Evolutionary conservation across 371 early-diverging fungal genomes (phyloP).

Genomic region (Vairimorpha apis): DNA sequence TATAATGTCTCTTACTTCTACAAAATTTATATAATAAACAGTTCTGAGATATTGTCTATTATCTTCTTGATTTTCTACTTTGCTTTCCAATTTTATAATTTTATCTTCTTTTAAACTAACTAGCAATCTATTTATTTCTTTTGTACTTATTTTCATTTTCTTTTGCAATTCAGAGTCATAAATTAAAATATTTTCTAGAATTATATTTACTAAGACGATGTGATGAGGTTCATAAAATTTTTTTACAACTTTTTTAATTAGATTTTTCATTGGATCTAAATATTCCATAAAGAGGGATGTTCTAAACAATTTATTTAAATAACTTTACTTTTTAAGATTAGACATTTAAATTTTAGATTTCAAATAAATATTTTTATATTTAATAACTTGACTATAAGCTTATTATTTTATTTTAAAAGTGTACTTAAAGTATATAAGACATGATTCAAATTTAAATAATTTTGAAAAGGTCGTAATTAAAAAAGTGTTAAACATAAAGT

Average conservation of each 20-base stretch:
- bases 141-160: slow-evolving; percentile 61
- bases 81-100: slow-evolving; percentile 59
- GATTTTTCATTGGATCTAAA: slow-evolving; percentile 47
- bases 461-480: too few species aligned
- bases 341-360: too few species aligned
- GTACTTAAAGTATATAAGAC: too few species aligned
- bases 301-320: too few species aligned
- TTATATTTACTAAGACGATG: slow-evolving; percentile 59
- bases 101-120: slow-evolving; percentile 62
- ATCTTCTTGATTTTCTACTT: slow-evolving; percentile 56
- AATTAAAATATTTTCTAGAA: slow-evolving; percentile 58
- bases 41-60: slow-evolving; percentile 52
- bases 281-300: slow-evolving; percentile 35
- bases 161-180: slow-evolving; percentile 59
- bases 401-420: too few species aligned
- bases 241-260: slow-evolving; percentile 54
- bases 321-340: too few species aligned
- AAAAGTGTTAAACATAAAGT: too few species aligned
- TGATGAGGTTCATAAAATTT: slow-evolving; percentile 63
- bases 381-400: too few species aligned
- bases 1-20: slow-evolving; percentile 60
- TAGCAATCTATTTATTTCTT: slow-evolving; percentile 62
- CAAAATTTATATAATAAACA: slow-evolving; percentile 61
- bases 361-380: too few species aligned
- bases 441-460: too few species aligned